Percentiles rank a stretch among this genome's conserved stretches.
phyloP scores from a whole-genome alignment of 2,329 filamentous ascomycete genomes.

The Huntiella savannae region DNA sequence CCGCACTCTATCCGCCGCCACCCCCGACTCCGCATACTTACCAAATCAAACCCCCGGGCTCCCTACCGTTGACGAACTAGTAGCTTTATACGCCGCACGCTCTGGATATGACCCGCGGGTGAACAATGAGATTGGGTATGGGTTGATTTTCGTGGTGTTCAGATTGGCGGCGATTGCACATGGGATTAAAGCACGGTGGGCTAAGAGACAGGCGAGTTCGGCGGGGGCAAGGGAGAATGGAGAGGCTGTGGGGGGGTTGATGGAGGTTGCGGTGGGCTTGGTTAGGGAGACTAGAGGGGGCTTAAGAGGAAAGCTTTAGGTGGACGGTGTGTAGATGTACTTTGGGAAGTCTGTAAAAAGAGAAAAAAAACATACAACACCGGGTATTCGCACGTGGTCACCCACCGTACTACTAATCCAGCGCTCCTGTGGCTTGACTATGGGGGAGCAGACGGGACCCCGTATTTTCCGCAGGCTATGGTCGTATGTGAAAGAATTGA shows the following conservation, averaged over 20 bases:
- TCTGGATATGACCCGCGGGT: conserved; percentile 51
- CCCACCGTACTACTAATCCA: too few species aligned
- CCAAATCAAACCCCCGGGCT: conserved; percentile 47
- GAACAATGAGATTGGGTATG: conserved; percentile 35
- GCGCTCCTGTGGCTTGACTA: too few species aligned
- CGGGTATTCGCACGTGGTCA: too few species aligned
- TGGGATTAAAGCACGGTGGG: conserved; percentile 80
- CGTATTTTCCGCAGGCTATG: too few species aligned
- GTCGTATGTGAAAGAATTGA: too few species aligned
- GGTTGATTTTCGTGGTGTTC: conserved; percentile 42
- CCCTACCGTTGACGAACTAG: conserved; percentile 22
- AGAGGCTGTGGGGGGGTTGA: conserved; percentile 49
- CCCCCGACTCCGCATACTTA: conserved; percentile 33
- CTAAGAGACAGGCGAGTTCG: conserved; percentile 74
- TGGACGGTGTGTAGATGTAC: neutral
- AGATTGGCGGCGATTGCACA: conserved; percentile 48
- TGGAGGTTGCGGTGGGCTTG: conserved; percentile 58
- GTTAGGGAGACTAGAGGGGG: conserved; percentile 28
- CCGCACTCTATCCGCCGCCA: conserved; percentile 12
- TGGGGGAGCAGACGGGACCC: too few species aligned
- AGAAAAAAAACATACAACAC: neutral
- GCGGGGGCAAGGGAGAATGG: conserved; percentile 59
- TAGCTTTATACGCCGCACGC: conserved; percentile 24
- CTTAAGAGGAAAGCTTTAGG: conserved; percentile 13
- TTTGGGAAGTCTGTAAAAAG: neutral